Percentiles rank a stretch among this genome's conserved stretches.
Evolutionary conservation across 768 basidiomycete species (phyloP).

Genomic region (Leucocoprinus leucothites): DNA sequence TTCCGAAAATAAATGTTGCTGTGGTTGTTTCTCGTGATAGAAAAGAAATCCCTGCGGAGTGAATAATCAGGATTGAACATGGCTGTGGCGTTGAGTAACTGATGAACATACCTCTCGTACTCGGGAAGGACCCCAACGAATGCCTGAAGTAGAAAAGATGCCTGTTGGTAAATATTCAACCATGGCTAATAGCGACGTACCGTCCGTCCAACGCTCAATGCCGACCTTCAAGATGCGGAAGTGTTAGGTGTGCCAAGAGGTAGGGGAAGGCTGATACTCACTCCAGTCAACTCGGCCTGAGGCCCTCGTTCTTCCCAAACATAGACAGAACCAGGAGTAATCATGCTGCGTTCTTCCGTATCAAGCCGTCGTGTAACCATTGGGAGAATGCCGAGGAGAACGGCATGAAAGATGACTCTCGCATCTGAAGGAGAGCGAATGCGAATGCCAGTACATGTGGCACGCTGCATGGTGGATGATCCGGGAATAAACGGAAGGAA

Average conservation of each 20-base stretch:
- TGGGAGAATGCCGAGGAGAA: slow-evolving; percentile 61
- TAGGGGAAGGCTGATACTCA: slow-evolving; percentile 28
- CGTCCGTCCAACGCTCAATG: slow-evolving; percentile 83
- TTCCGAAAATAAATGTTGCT: slow-evolving; percentile 45
- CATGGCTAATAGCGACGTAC: slow-evolving; percentile 20
- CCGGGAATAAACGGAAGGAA: slow-evolving; percentile 10
- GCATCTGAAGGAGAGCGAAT: slow-evolving; percentile 52
- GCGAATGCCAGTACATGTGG: slow-evolving; percentile 49
- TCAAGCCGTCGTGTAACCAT: slow-evolving; percentile 77
- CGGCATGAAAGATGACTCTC: slow-evolving; percentile 71
- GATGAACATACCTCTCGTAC: slow-evolving; percentile 58
- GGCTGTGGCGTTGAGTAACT: slow-evolving; percentile 4
- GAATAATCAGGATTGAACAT: slow-evolving; percentile 5
- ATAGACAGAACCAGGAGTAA: slow-evolving; percentile 73
- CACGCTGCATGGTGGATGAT: slow-evolving; percentile 39
- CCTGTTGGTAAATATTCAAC: not conserved
- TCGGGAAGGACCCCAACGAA: slow-evolving; percentile 78
- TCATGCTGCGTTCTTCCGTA: slow-evolving; percentile 69
- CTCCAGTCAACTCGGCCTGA: slow-evolving; percentile 69
- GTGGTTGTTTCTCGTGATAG: slow-evolving; percentile 72
- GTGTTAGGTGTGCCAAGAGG: not conserved
- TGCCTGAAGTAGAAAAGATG: slow-evolving; percentile 28
- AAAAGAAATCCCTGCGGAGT: slow-evolving; percentile 68
- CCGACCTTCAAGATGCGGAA: slow-evolving; percentile 48
- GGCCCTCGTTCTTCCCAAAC: slow-evolving; percentile 85